phyloP scores from a whole-genome alignment of 2,329 filamentous ascomycete species.

The Hawksworthiomyces lignivorus region DNA sequence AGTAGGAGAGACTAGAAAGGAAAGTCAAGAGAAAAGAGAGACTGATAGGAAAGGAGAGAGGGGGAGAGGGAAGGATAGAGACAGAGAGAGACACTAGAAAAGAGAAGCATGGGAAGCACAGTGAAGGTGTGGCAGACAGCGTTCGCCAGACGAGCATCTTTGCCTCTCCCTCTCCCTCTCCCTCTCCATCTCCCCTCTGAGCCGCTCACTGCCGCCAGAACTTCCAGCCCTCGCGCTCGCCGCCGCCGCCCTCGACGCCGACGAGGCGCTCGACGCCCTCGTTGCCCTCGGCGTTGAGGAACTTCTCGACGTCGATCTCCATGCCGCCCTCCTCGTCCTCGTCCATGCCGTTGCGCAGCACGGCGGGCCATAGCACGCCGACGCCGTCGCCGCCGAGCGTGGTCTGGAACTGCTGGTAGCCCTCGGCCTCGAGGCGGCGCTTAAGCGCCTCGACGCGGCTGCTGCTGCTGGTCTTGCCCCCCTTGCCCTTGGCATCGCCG shows the following conservation, averaged over 20 bases:
- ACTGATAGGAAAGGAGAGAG: not conserved
- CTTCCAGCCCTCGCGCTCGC: constrained; percentile 74
- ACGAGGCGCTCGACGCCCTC: constrained; percentile 84
- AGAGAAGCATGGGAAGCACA: too few species aligned
- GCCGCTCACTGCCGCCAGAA: too few species aligned
- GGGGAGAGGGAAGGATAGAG: not conserved
- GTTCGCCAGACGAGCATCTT: too few species aligned
- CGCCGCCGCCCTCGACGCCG: constrained; percentile 62
- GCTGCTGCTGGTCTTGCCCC: constrained; percentile 50
- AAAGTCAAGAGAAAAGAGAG: not conserved
- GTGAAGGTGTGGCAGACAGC: too few species aligned
- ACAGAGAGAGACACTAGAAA: too few species aligned
- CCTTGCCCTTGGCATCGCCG: too few species aligned
- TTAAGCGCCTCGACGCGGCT: constrained; percentile 58
- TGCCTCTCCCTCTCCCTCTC: too few species aligned
- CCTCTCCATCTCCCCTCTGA: too few species aligned
- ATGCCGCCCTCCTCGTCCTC: constrained; percentile 74
- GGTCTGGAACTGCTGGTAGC: constrained; percentile 79
- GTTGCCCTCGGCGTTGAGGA: constrained; percentile 75
- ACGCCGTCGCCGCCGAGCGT: constrained; percentile 90
- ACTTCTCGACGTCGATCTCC: constrained; percentile 81
- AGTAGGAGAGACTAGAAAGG: not conserved
- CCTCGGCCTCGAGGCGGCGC: constrained; percentile 56
- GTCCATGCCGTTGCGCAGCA: constrained; percentile 75
- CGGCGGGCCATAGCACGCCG: constrained; percentile 87